phyloP scores from a whole-genome alignment of 2,329 filamentous ascomycete genomes.

The Metarhizium robertsii region DNA sequence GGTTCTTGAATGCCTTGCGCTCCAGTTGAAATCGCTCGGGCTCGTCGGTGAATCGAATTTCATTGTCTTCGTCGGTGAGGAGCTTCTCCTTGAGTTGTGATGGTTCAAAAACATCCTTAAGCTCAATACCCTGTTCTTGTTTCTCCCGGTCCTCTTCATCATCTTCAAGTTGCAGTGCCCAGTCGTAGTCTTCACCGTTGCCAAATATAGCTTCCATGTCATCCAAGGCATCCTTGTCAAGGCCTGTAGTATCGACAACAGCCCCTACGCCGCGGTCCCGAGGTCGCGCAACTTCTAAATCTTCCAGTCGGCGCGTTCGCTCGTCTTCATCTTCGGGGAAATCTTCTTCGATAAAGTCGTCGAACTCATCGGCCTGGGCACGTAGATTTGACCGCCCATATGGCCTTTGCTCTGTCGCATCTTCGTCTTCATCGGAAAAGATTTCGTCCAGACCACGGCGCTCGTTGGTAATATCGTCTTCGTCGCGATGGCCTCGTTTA shows the following conservation, averaged over 20 bases:
- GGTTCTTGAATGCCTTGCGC: conserved; percentile 75
- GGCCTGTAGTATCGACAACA: conserved; percentile 68
- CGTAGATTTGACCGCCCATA: conserved; percentile 47
- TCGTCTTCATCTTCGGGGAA: conserved; percentile 81
- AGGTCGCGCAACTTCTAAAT: conserved; percentile 79
- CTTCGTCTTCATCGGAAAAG: conserved; percentile 90
- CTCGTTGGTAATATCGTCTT: conserved; percentile 54
- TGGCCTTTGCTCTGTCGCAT: conserved; percentile 45
- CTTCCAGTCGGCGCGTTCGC: conserved; percentile 65
- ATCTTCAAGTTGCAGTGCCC: conserved; percentile 83
- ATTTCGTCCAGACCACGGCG: conserved; percentile 79
- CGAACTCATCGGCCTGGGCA: conserved; percentile 67
- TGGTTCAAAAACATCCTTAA: conserved; percentile 97
- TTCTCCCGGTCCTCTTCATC: conserved; percentile 70
- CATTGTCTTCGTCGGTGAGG: conserved; percentile 89
- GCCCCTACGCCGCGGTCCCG: conserved; percentile 59
- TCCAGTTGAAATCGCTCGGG: conserved; percentile 93
- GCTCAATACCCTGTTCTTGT: conserved; percentile 76
- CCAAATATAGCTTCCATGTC: conserved; percentile 96
- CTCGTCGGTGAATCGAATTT: conserved; percentile 79
- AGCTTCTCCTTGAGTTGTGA: conserved; percentile 90
- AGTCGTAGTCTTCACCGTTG: conserved; percentile 90
- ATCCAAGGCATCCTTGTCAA: conserved; percentile 87
- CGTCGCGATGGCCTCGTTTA: conserved; percentile 79
- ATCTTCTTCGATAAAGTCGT: conserved; percentile 96